Conservation (phyloP, 2,329 filamentous ascomycete species). For the Pseudopithomyces chartarum region DNA sequence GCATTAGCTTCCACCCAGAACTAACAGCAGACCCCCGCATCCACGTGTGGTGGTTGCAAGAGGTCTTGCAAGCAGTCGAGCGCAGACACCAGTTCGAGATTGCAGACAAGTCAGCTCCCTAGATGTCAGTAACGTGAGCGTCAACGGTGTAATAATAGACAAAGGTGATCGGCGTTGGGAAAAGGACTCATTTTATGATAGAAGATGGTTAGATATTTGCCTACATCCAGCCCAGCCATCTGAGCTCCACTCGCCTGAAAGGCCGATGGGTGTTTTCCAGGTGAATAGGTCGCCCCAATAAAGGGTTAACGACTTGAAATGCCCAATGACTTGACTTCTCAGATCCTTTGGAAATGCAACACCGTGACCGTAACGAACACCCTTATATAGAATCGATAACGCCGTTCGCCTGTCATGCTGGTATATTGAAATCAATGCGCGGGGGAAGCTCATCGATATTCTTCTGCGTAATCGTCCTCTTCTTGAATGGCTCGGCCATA, state of each 20-base stretch:
- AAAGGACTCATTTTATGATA: neutral
- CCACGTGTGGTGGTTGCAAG: slow-evolving; percentile 88
- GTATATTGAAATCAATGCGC: neutral
- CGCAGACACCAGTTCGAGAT: slow-evolving; percentile 39
- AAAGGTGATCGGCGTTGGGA: slow-evolving; percentile 16
- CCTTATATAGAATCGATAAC: slow-evolving; percentile 7
- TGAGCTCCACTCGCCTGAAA: neutral
- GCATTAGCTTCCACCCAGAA: slow-evolving; percentile 95
- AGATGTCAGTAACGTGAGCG: neutral
- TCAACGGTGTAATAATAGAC: slow-evolving; percentile 5
- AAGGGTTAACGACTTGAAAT: neutral
- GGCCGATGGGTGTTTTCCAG: neutral
- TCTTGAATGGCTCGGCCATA: slow-evolving; percentile 64
- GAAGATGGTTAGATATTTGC: slow-evolving; percentile 17
- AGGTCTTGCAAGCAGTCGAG: slow-evolving; percentile 57
- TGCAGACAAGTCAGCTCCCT: slow-evolving; percentile 28
- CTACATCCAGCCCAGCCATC: slow-evolving; percentile 8
- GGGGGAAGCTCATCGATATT: slow-evolving; percentile 31
- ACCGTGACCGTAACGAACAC: neutral
- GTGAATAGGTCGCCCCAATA: neutral
- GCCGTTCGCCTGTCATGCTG: slow-evolving; percentile 18
- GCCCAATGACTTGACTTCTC: neutral
- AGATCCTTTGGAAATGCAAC: neutral
- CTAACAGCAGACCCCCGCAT: slow-evolving; percentile 86
- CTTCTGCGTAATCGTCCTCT: slow-evolving; percentile 51